phyloP scores from a whole-genome alignment of 2,329 filamentous ascomycete species.

The Blumeriella jaapii region DNA sequence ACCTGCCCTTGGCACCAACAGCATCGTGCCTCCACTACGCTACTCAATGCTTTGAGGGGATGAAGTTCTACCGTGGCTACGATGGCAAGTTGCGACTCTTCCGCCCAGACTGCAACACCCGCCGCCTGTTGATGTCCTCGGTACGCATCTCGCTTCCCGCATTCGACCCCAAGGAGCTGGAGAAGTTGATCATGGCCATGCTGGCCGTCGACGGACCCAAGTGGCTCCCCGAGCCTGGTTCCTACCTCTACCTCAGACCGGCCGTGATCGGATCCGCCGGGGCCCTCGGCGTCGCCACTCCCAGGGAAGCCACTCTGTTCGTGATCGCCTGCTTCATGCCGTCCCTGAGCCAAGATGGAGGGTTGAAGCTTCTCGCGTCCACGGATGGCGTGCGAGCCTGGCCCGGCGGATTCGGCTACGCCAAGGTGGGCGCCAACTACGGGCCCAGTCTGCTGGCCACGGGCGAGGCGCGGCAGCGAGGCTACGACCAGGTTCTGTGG shows the following conservation, averaged over 20 bases:
- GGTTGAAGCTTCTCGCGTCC: constrained; percentile 67
- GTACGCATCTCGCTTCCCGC: constrained; percentile 61
- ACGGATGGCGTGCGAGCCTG: constrained; percentile 78
- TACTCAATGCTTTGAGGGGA: constrained; percentile 82
- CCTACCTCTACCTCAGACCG: constrained; percentile 68
- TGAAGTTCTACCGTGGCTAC: constrained; percentile 70
- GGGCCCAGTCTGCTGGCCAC: constrained; percentile 74
- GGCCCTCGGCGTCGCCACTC: constrained; percentile 69
- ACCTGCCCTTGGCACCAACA: constrained; percentile 67
- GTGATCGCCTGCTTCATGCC: constrained; percentile 61
- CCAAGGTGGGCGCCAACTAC: constrained; percentile 91
- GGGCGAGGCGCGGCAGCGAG: constrained; percentile 56
- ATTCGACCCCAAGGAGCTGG: constrained; percentile 60
- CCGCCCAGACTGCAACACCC: constrained; percentile 47
- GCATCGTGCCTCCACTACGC: constrained; percentile 79
- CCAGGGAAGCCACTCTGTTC: constrained; percentile 78
- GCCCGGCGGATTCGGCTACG: constrained; percentile 86
- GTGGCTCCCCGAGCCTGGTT: constrained; percentile 66
- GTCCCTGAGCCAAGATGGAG: constrained; percentile 39
- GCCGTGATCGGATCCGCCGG: constrained; percentile 76
- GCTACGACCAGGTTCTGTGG: constrained; percentile 91
- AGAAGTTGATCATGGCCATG: constrained; percentile 62
- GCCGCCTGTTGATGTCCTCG: constrained; percentile 38
- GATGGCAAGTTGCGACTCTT: constrained; percentile 54
- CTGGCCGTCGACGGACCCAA: constrained; percentile 62